Percentiles rank a stretch among this genome's conserved stretches.
Evolutionary conservation across 805 yeast species (phyloP).

Genomic region (Metschnikowia lachancei): DNA sequence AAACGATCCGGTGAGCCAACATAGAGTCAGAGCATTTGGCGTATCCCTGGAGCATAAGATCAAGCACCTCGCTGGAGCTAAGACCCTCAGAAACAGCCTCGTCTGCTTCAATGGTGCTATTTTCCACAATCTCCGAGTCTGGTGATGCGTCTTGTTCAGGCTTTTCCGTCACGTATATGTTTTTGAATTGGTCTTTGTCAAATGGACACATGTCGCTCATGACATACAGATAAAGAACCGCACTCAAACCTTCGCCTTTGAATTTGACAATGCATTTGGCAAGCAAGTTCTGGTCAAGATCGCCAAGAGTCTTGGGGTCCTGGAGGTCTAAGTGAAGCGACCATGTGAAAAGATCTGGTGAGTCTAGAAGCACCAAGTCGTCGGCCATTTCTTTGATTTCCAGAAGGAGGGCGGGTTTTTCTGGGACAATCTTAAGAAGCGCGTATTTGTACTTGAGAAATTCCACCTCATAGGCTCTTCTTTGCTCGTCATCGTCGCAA

Average conservation of each 20-base stretch:
- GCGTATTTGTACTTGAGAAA: constrained; percentile 56
- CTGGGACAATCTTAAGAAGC: constrained; percentile 55
- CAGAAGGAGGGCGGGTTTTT: constrained; percentile 32
- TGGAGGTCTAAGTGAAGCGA: constrained; percentile 67
- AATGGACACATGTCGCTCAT: constrained; percentile 70
- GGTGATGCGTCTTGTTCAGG: not conserved
- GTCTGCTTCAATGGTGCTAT: constrained; percentile 11
- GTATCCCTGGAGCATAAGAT: constrained; percentile 51
- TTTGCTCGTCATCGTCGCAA: constrained; percentile 54
- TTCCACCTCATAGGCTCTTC: constrained; percentile 59
- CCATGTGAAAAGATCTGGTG: constrained; percentile 68
- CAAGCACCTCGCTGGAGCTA: constrained; percentile 51
- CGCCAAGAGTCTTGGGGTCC: constrained; percentile 52
- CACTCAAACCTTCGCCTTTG: constrained; percentile 59
- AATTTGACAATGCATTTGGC: constrained; percentile 55
- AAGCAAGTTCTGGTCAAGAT: constrained; percentile 46
- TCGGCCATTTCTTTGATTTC: constrained; percentile 57
- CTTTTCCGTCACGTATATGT: constrained; percentile 14
- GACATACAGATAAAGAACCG: constrained; percentile 58
- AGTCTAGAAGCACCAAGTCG: constrained; percentile 69
- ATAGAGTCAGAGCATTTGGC: constrained; percentile 41
- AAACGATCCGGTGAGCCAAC: constrained; percentile 63
- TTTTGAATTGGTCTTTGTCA: constrained; percentile 33
- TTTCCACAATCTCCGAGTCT: constrained; percentile 15
- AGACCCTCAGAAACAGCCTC: constrained; percentile 14